A percentile compares a stretch with the other conserved stretches of the same genome.
Conservation (phyloP, 1,284 basidiomycete species). For the Cryptococcus sp. region DNA sequence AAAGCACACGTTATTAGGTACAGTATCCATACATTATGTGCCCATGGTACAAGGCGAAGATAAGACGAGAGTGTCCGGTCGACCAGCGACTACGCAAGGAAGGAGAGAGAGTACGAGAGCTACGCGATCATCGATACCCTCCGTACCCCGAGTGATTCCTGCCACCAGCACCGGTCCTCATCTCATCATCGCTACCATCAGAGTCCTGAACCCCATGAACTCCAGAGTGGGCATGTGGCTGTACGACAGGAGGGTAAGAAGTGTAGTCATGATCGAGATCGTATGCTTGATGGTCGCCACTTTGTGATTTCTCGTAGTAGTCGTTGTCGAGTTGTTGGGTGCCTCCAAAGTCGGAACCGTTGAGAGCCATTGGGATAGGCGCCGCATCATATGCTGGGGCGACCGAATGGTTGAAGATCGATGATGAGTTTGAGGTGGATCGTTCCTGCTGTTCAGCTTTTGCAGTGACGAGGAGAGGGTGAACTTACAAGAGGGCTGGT, state of each 20-base stretch:
- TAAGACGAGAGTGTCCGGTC: too few relatives aligned
- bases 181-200: background rate
- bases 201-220: background rate
- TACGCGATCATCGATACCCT: background rate
- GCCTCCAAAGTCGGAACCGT: constrained; percentile 31
- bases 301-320: constrained; percentile 21
- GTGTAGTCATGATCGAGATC: background rate
- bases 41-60: too few relatives aligned
- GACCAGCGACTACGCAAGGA: background rate
- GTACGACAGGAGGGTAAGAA: background rate
- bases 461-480: background rate
- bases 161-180: background rate
- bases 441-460: constrained; percentile 25
- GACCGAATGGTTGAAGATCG: constrained; percentile 20
- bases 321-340: constrained; percentile 25
- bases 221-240: background rate
- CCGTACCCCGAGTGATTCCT: background rate
- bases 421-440: constrained; percentile 30
- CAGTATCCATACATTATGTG: too few relatives aligned
- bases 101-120: background rate
- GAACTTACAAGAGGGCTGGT: constrained; percentile 33
- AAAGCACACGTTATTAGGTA: too few relatives aligned
- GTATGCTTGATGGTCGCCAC: background rate
- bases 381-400: constrained; percentile 2
- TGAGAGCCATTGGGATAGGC: constrained; percentile 28